Base-by-base conservation (phyloP, 345 rosid species). In the Turnera subulata region DNA sequence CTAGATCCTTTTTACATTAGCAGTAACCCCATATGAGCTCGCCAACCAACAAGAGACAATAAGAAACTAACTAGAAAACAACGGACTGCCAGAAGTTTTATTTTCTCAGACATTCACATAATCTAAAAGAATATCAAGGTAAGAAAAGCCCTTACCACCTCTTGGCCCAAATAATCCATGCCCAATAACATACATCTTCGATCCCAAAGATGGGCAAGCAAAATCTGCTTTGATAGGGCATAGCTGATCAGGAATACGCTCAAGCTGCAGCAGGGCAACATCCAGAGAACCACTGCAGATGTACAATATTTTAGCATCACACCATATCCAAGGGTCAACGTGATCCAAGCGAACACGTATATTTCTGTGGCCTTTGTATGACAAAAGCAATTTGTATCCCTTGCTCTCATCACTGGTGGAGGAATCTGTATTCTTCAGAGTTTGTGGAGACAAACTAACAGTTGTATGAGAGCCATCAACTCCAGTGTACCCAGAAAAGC, bases 141-240 rank as follows among this genome's bases (percentile, higher is more conserved):
- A 42, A 44, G 62, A 21, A 55, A 72, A 52, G 50, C 46, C 18
- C 58, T 64, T 80, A 89, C 96, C 96, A 61, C 95, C 74, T 86
- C 82, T 79, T 44, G 96, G 97, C 69, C 94, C 96, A 29, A 82
- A 84, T 18, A 91, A 78, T 54, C 94, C 97, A 62, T 91, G 96
- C 53, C 96, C 97, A 63, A 89, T 78, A 50, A 93, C 81, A 72
- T 76, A 87, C 19, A 78, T 89, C 59, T 78, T 63, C 49, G 97
- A 74, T 64, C 96, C 99, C 72, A 80, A 61, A 62, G 76, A 49
- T 37, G 97, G 90, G 60, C 73, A 75, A 17, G 68, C 56, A 67
- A 68, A 71, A 50, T 81, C 75, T 50, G 78, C 73, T 56, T 46
- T 44, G 58, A 87, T 77, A 39, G 90, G 82, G 49, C 63, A 73